Evolutionary conservation across 2,329 filamentous ascomycete genomes (phyloP), one percentile per base, ranked within the genome.

Genomic region (Xylogone sp.): DNA sequence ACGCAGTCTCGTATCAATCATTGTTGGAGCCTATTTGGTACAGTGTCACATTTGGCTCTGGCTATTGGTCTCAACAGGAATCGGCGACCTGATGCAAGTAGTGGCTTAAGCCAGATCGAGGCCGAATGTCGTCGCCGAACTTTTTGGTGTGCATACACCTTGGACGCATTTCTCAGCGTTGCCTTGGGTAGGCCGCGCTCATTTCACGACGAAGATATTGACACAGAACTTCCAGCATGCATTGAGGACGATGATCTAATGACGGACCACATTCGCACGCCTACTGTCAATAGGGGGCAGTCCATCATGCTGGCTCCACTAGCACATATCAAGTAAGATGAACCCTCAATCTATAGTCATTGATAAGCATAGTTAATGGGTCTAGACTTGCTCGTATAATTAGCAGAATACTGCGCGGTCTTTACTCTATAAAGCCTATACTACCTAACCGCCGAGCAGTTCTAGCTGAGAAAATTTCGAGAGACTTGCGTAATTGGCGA

Each of bases 131-230:
- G 77, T 3, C 76, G 76, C 54, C 69, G 79, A n/a, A 71, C 81
- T 0, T 86, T 87, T 48, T 87, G 83, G 84, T 81, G 78, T 27
- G 78, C 80, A 0, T 87, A 86, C 59, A 79, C 75, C 13, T 67
- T 87, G 3, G 82, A 87, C 60, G 82, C 79, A 47, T 86, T 87
- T 54, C 71, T 87, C 12, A 82, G 82, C 50, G 78, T 80, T 19
- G 78, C 82, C 46, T 73, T 86, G 9, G 83, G 83, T 1, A 71
- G 83, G 18, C 83, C 84, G 1, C 68, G 78, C 16, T 74, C 82
- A 2, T 80, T 86, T 46, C 83, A 83, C 52, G 81, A 86, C 45
- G 82, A 85, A 43, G 82, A 85, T 50, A 83, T 86, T 47, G 82
- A 86, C 54, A 39, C 34, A 51, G 76, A 81, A 16, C 66, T 83